Percentiles rank a stretch among this genome's conserved stretches.
Evolutionary conservation across 176 grass and related monocot species (phyloP).

Genomic region (Alloteropsis semialata): DNA sequence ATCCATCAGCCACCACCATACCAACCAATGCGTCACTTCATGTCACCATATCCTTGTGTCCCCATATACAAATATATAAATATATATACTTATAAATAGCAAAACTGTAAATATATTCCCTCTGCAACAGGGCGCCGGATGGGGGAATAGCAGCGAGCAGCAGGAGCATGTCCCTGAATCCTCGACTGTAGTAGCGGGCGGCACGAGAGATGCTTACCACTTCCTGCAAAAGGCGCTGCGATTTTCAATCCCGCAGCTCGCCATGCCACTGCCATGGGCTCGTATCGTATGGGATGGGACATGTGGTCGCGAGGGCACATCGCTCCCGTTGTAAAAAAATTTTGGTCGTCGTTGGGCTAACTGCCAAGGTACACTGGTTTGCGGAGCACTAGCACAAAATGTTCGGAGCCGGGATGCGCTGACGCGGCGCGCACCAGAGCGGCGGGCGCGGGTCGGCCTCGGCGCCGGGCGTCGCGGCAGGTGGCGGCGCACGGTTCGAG

Average conservation of each 20-base stretch:
- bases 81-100: neutral
- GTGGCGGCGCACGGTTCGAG: constrained; percentile 7
- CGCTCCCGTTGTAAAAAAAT: neutral
- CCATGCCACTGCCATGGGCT: neutral
- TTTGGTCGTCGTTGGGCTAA: neutral
- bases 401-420: neutral
- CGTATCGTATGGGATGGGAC: too few relatives aligned
- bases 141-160: neutral
- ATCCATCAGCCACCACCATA: neutral
- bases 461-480: neutral
- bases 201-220: constrained; percentile 22
- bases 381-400: neutral
- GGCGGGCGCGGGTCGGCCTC: neutral
- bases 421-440: neutral
- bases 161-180: neutral
- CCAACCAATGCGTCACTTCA: neutral
- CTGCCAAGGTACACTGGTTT: neutral
- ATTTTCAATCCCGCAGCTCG: neutral
- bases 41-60: too few relatives aligned
- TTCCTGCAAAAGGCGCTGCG: neutral
- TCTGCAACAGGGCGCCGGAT: neutral
- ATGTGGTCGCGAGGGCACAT: neutral
- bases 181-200: neutral
- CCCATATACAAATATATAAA: neutral
- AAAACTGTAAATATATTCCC: constrained; percentile 2